These are phyloP conservation scores for Apophysomyces sp. DNA, from an alignment of 371 early-diverging fungal species.

Conservation along the genomic window DNA sequence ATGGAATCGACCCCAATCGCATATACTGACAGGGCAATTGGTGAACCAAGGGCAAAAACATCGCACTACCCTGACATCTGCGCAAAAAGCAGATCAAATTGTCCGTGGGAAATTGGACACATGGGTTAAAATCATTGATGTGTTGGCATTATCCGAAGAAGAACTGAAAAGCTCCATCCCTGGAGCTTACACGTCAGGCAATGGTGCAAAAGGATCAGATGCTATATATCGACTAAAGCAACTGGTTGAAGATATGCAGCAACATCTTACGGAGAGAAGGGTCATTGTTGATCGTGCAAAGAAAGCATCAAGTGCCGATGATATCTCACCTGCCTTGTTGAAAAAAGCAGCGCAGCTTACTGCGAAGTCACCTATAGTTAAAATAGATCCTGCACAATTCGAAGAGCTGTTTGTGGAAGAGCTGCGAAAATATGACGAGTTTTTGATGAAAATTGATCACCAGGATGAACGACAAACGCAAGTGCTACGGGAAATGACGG, in stretches of 20 bases:
- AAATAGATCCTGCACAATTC: constrained; percentile 81
- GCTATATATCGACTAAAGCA: constrained; percentile 17
- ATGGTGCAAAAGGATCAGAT: constrained; percentile 3
- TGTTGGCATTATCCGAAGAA: constrained; percentile 27
- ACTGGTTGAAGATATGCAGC: constrained; percentile 32
- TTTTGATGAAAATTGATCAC: constrained; percentile 58
- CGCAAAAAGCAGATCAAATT: constrained; percentile 66
- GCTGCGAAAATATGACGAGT: constrained; percentile 67
- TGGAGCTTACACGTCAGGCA: neutral
- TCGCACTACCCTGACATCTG: constrained; percentile 63
- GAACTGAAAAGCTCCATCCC: constrained; percentile 42
- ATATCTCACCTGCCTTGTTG: constrained; percentile 58
- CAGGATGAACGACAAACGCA: constrained; percentile 60
- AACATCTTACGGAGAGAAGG: constrained; percentile 23
- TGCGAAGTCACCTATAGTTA: constrained; percentile 59
- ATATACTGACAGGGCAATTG: constrained; percentile 59
- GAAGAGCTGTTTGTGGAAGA: constrained; percentile 72
- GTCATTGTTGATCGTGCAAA: constrained; percentile 30
- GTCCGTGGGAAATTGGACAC: constrained; percentile 66
- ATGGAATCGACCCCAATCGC: constrained; percentile 67
- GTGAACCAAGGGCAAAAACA: constrained; percentile 64
- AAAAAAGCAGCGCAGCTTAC: constrained; percentile 50
- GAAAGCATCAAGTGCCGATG: constrained; percentile 63
- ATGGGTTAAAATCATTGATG: constrained; percentile 50
- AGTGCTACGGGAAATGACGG: constrained; percentile 57